Evolutionary conservation across 2,329 filamentous ascomycete genomes (phyloP), one percentile per base, ranked within the genome.

Genomic region (Fusarium nodosum): DNA sequence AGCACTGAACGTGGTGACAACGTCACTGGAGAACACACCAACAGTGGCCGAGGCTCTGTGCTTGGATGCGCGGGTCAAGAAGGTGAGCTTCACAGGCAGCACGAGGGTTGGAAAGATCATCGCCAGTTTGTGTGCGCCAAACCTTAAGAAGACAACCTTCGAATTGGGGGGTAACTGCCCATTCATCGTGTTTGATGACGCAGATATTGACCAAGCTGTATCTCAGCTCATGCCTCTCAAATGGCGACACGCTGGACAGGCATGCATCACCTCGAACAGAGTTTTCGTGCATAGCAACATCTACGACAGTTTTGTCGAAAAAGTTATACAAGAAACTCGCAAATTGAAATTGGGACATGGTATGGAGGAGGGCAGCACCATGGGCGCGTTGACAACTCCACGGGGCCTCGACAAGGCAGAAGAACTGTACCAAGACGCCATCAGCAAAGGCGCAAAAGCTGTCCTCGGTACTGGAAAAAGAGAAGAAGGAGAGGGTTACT

Each of bases 41-140:
- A 47, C 68, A 0, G 75, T 85, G 3, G 80, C 80, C 5, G 83
- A 84, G 73, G 79, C 80, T 4, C 78, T 86, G 2, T 85, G 83
- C 63, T 77, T 79, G 16, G 81, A 85, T 55, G 79, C 79, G 0
- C 60, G 78, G 1, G 79, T 85, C 2, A 82, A 81, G 53, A 94
- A 94, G 76, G 83, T 95, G 60, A 91, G 90, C 64, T 96, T 95
- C 74, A 95, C 92, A 0, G 93, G 93, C n/a, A 89, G 87, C 72
- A 93, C 92, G 0, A 79, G 82, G 0, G 88, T 94, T 0, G 92
- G 92, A 5, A 86, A 88, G 47, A 89, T 90, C 61, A 84, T 93
- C 39, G 87, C 89, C 0, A 77, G 82, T 3, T 82, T 84, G 2
- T 88, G 88, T 9, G 89, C 88, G 3, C 85, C 86, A 72, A 82